phyloP scores from a whole-genome alignment of 2,329 filamentous ascomycete genomes.

The Lizonia empirigonia region DNA sequence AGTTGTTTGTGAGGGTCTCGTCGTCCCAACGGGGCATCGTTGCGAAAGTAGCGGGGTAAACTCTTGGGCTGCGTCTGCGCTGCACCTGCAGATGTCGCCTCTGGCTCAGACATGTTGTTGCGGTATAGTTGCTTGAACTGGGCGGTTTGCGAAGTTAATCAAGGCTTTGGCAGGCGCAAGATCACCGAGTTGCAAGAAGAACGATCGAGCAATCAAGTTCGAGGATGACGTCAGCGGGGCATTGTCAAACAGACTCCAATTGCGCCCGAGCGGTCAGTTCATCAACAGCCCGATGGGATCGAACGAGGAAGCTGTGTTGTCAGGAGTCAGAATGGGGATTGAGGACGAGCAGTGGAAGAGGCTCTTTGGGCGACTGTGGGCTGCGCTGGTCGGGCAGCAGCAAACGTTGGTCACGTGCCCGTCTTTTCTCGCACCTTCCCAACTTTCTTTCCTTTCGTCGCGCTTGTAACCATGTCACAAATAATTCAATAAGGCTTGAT shows the following conservation, averaged over 20 bases:
- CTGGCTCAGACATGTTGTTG: constrained; percentile 37
- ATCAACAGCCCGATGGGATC: neutral
- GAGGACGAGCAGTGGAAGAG: neutral
- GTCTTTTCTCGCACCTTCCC: neutral
- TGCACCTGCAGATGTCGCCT: constrained; percentile 16
- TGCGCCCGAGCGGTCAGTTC: neutral
- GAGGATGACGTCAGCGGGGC: constrained; percentile 34
- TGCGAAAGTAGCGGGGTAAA: constrained; percentile 51
- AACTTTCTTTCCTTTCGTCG: too few species aligned
- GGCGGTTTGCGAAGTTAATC: constrained; percentile 1
- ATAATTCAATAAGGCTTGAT: neutral
- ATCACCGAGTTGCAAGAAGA: neutral
- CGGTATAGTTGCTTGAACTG: neutral
- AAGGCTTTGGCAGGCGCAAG: neutral
- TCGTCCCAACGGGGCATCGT: constrained; percentile 44
- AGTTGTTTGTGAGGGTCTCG: constrained; percentile 58
- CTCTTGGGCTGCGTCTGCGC: constrained; percentile 33
- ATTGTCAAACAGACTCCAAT: neutral
- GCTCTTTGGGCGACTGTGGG: neutral
- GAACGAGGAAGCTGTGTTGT: neutral
- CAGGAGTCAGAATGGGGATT: neutral
- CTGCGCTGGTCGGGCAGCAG: neutral
- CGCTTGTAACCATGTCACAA: too few species aligned
- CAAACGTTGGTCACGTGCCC: neutral
- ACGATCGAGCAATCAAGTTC: neutral